Percentiles rank a stretch among this genome's conserved stretches.
Conservation (phyloP, 108 stramenopile genomes). For the Nitzschia palea region DNA sequence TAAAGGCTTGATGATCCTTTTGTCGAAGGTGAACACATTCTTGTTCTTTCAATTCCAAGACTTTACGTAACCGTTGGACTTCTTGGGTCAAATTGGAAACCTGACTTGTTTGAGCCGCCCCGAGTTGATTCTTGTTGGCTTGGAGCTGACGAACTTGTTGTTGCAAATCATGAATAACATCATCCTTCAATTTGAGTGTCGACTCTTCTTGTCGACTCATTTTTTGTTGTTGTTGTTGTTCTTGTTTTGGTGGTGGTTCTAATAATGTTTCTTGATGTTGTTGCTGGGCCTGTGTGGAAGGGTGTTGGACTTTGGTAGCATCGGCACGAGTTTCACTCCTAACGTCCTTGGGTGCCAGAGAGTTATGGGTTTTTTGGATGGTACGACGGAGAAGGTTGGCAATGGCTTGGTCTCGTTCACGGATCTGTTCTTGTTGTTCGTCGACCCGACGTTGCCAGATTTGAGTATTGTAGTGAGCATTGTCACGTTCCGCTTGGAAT, state of each 20-base stretch:
- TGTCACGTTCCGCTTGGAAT: constrained; percentile 7
- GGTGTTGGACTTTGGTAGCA: too few species aligned
- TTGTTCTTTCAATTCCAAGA: background rate
- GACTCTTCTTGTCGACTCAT: background rate
- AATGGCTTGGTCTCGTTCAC: constrained; percentile 36
- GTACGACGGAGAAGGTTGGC: constrained; percentile 17
- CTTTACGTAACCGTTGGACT: background rate
- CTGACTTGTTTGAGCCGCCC: background rate
- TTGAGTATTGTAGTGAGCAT: constrained; percentile 7
- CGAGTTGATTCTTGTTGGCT: background rate
- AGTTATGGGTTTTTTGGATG: constrained; percentile 38
- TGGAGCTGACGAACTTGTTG: background rate
- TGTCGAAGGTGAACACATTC: background rate
- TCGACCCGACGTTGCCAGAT: constrained; percentile 11
- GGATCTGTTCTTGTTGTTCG: constrained; percentile 8
- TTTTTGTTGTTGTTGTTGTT: background rate
- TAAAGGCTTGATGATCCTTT: background rate
- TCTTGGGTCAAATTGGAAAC: background rate
- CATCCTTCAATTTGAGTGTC: background rate
- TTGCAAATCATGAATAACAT: background rate
- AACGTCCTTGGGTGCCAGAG: too few species aligned
- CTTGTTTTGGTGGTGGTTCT: too few species aligned
- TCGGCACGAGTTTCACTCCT: too few species aligned
- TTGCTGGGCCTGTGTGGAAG: too few species aligned
- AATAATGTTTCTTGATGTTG: too few species aligned